Conservation (phyloP, 345 rosid genomes). For the Syzygium aromaticum region DNA sequence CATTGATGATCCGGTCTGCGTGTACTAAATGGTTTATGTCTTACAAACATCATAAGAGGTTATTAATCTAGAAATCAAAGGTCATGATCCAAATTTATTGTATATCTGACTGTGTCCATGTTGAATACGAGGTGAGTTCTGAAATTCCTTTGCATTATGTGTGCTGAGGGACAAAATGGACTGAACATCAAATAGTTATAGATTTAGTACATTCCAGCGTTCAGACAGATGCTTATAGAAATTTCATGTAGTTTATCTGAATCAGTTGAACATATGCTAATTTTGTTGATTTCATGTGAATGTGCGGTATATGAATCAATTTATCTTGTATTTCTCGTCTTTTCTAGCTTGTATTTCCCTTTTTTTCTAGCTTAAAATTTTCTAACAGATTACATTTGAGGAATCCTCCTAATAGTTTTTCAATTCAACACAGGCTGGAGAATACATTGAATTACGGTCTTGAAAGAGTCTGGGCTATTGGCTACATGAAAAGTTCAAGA, state of each 20-base stretch:
- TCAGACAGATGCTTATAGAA: not conserved
- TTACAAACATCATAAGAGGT: not conserved
- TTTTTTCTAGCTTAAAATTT: not conserved
- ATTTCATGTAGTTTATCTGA: not conserved
- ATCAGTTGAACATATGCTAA: not conserved
- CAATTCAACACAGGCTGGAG: conserved; percentile 56
- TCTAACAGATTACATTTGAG: not conserved
- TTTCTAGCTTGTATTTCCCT: not conserved
- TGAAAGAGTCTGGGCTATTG: conserved; percentile 98
- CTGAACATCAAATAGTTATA: not conserved
- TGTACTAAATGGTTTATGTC: not conserved
- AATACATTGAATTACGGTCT: conserved; percentile 86
- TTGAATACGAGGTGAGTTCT: not conserved
- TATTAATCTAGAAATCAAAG: not conserved
- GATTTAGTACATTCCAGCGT: not conserved
- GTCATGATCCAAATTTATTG: not conserved
- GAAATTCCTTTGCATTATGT: not conserved
- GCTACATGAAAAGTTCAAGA: conserved; percentile 79
- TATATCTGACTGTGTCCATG: not conserved
- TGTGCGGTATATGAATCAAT: not conserved
- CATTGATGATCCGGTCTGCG: not conserved
- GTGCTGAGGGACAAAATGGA: not conserved
- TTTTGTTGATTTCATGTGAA: not conserved
- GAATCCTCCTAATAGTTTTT: not conserved
- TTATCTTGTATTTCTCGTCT: not conserved